Conservation (phyloP, 495 filamentous ascomycete genomes). For the Astrothelium subdiscretum region DNA sequence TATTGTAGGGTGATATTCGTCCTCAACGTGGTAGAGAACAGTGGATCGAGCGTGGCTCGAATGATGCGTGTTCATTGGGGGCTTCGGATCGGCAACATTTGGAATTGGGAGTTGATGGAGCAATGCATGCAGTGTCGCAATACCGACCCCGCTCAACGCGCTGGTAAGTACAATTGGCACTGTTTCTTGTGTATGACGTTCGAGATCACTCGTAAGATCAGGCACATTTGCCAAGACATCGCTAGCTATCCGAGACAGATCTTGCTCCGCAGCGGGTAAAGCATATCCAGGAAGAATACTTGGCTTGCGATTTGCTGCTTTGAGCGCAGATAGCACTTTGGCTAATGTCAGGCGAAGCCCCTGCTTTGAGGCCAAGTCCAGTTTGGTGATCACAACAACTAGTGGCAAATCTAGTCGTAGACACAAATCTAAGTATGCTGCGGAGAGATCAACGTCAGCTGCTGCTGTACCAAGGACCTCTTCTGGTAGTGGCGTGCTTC, state of each 20-base stretch:
- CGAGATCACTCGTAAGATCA: slow-evolving; percentile 10
- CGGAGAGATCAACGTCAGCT: slow-evolving; percentile 54
- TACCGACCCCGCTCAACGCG: slow-evolving; percentile 72
- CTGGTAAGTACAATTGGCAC: slow-evolving; percentile 87
- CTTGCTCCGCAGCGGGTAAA: slow-evolving; percentile 8
- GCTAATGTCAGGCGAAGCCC: slow-evolving; percentile 56
- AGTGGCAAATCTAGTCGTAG: slow-evolving; percentile 64
- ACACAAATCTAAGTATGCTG: slow-evolving; percentile 78
- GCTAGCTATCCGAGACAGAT: slow-evolving; percentile 16
- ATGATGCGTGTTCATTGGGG: slow-evolving; percentile 13
- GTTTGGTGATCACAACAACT: slow-evolving; percentile 76
- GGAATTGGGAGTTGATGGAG: slow-evolving; percentile 61
- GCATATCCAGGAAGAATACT: slow-evolving; percentile 43
- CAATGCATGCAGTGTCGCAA: slow-evolving; percentile 70
- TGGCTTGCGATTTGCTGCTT: slow-evolving; percentile 60
- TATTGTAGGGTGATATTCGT: slow-evolving; percentile 42
- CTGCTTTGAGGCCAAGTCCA: slow-evolving; percentile 68
- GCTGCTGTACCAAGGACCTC: slow-evolving; percentile 42
- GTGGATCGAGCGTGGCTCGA: slow-evolving; percentile 38
- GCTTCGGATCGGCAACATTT: slow-evolving; percentile 19
- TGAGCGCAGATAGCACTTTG: slow-evolving; percentile 65
- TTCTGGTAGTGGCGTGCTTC: slow-evolving; percentile 28
- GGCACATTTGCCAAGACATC: slow-evolving; percentile 14
- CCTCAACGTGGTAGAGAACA: slow-evolving; percentile 79
- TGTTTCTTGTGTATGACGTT: slow-evolving; percentile 21